Evolutionary conservation across 2,329 filamentous ascomycete species (phyloP).

Genomic region (Claviceps spartinae): DNA sequence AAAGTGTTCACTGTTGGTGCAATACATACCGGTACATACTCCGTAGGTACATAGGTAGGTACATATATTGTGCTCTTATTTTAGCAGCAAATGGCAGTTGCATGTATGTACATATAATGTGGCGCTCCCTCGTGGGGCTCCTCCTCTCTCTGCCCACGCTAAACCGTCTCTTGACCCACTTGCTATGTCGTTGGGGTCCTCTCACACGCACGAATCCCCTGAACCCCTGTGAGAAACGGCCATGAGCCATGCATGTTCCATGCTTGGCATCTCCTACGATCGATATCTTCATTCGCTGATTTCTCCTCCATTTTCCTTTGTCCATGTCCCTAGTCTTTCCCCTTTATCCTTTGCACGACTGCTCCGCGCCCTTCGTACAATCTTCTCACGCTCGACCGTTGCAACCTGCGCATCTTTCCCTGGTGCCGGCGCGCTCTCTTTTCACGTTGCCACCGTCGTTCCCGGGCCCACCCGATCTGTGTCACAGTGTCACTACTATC

Average conservation of each 20-base stretch:
- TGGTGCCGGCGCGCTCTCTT: background rate
- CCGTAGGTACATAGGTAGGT: no score
- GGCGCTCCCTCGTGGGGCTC: background rate
- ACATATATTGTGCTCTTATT: no score
- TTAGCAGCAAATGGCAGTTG: background rate
- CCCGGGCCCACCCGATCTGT: background rate
- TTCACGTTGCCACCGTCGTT: background rate
- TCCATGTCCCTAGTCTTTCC: background rate
- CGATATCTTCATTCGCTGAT: background rate
- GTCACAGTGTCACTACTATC: background rate
- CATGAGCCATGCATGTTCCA: background rate
- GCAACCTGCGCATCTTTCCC: background rate
- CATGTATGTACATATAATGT: background rate
- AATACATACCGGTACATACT: no score
- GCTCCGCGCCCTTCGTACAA: no score
- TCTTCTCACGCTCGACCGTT: background rate
- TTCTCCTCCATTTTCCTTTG: background rate
- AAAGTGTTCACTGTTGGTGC: no score
- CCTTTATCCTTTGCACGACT: background rate
- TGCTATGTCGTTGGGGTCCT: background rate
- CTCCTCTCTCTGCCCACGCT: background rate
- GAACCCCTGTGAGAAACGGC: background rate
- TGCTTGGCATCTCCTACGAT: background rate
- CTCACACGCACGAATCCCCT: background rate
- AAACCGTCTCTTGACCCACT: background rate